phyloP scores from a whole-genome alignment of 768 basidiomycete genomes.

The Naganishia kalamii region DNA sequence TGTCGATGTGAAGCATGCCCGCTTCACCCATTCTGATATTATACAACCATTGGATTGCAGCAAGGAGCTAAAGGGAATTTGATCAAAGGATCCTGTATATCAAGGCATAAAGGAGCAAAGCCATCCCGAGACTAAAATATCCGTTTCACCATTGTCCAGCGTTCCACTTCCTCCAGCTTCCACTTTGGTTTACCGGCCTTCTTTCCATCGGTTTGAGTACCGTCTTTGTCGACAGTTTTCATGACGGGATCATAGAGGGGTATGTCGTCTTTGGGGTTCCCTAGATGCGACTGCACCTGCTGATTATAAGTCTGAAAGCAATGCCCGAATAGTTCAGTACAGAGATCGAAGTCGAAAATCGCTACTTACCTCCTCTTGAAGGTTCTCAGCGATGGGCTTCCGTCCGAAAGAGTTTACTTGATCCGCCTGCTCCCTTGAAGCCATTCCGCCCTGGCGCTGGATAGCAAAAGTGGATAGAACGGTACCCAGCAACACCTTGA shows the following conservation, averaged over 20 bases:
- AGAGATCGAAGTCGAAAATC: neutral
- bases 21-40: no score
- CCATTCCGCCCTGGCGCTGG: conserved; percentile 67
- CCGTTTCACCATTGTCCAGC: conserved; percentile 93
- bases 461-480: conserved; percentile 79
- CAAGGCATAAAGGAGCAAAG: neutral
- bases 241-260: conserved; percentile 42
- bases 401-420: conserved; percentile 78
- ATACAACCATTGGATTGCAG: no score
- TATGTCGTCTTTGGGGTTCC: conserved; percentile 65
- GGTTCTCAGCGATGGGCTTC: conserved; percentile 84
- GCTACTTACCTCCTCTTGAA: conserved; percentile 66
- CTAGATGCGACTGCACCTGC: conserved; percentile 66
- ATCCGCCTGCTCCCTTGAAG: conserved; percentile 65
- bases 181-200: conserved; percentile 57
- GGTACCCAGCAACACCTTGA: conserved; percentile 89
- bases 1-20: no score
- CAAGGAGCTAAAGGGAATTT: neutral
- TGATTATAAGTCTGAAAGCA: conserved; percentile 65
- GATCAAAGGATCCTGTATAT: neutral
- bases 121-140: conserved; percentile 56
- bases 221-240: conserved; percentile 5
- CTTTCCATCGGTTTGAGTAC: conserved; percentile 24
- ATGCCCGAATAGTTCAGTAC: neutral
- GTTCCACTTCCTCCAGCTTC: conserved; percentile 77